A percentile compares a stretch with the other conserved stretches of the same genome.
Conservation (phyloP, 495 filamentous ascomycete species). For the Penicillium dipodomyicola region DNA sequence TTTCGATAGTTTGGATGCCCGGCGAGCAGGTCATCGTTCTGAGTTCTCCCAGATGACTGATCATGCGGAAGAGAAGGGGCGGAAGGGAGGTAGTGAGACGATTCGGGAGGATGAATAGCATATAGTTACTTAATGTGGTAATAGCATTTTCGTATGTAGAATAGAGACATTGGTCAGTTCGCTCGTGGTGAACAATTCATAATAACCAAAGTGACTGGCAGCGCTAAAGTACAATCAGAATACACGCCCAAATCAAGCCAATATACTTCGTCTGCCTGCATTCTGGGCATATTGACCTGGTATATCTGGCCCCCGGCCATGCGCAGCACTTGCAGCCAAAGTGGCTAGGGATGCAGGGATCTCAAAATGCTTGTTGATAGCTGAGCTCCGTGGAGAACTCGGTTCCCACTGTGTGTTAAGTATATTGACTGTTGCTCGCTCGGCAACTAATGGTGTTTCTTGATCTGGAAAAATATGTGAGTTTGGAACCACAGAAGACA, state of each 20-base stretch:
- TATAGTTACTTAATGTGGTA: not conserved
- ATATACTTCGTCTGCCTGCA: not conserved
- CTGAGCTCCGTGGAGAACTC: constrained; percentile 1
- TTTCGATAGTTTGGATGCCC: constrained; percentile 1
- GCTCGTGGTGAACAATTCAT: not conserved
- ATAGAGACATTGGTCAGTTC: not conserved
- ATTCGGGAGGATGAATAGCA: constrained; percentile 16
- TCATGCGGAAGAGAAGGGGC: constrained; percentile 7
- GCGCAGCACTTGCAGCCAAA: not conserved
- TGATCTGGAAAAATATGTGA: constrained; percentile 4
- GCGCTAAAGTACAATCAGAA: not conserved
- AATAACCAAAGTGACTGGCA: not conserved
- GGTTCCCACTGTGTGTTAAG: constrained; percentile 20
- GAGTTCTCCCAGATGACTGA: constrained; percentile 17
- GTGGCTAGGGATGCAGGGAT: constrained; percentile 17
- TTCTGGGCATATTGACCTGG: not conserved
- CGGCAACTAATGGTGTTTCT: constrained; percentile 2
- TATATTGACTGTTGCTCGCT: constrained; percentile 27
- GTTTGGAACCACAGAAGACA: not conserved
- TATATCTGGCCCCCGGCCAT: not conserved
- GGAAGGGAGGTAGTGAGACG: constrained; percentile 8
- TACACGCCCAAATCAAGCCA: not conserved
- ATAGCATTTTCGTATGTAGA: not conserved
- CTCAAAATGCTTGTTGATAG: constrained; percentile 26
- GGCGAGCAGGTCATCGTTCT: constrained; percentile 14